Base-by-base conservation (phyloP, 768 basidiomycete species). In the Amanita jacksonii region DNA sequence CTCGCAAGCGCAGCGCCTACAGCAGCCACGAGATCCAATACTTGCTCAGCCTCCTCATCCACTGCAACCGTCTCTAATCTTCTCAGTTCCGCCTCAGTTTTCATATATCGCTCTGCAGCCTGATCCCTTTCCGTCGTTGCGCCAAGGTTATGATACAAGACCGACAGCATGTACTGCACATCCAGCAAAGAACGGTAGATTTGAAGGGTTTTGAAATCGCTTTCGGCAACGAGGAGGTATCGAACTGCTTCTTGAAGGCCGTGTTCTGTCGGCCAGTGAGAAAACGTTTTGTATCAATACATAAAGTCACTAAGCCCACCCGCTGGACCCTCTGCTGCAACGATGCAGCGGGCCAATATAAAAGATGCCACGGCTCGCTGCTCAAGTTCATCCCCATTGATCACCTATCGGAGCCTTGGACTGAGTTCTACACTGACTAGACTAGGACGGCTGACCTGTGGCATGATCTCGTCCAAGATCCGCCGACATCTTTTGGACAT, bases 401-500 rank as follows among this genome's bases (percentile, higher is more conserved):
- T 76, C 27, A 89, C 62, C 85, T 88, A 49, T 2, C 37, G 13
- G 16, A 22, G 2, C 20, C 43, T 8, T 19, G 25, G 38, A 9
- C 40, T 38, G 22, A 31, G 22, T 15, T 15, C 30, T 8, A 5
- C 8, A 20, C 32, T 0, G 22, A 52, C 23, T 13, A 38, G 39
- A 20, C 31, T 28, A 18, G 18, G 23, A 30, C 20, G 15, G 51
- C 65, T 48, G 46, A 82, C 88, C 65, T 90, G 88, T 16, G 88
- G 88, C 69, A 90, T 73, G 36, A 89, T 76, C 47, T 85, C 86
- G 38, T 87, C 81, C 36, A 92, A 52, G 39, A 89, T 69, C 46
- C 68, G 70, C 50, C 64, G 68, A 45, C 77, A 79, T 47, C 76
- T 71, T 53, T 75, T 73, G 10, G 81, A 73, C 73, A 89, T 77